Evolutionary conservation across 352 stramenopile genomes (phyloP).

Genomic region (Globisporangium emineosum): DNA sequence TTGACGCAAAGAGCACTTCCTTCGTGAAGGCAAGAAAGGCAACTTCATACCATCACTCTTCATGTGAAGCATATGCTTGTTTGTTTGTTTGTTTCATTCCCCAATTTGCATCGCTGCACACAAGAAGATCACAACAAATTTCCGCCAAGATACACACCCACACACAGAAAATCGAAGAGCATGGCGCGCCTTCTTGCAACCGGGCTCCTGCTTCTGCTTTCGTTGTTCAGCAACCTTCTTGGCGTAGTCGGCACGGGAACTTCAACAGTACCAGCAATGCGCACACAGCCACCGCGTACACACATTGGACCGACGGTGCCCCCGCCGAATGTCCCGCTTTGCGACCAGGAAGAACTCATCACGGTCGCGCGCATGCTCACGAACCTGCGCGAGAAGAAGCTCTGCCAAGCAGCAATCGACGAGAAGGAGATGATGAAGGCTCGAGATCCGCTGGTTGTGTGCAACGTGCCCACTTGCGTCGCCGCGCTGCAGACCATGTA

Average conservation of each 20-base stretch:
- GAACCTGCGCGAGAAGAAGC: slow-evolving; percentile 42
- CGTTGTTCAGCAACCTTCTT: not conserved
- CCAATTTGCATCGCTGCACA: not conserved
- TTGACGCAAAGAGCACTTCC: not conserved
- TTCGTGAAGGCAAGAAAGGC: not conserved
- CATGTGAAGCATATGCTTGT: too few species aligned
- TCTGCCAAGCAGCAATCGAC: slow-evolving; percentile 41
- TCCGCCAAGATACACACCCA: not conserved
- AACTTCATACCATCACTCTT: too few species aligned
- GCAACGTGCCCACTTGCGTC: slow-evolving; percentile 34
- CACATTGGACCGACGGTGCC: not conserved
- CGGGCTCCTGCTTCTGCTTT: not conserved
- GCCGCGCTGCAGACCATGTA: slow-evolving; percentile 55
- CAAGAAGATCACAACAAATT: not conserved
- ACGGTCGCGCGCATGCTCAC: slow-evolving; percentile 22
- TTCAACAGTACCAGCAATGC: not conserved
- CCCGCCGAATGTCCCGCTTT: slow-evolving; percentile 30
- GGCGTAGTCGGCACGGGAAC: not conserved
- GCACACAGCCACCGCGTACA: not conserved
- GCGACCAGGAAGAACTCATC: slow-evolving; percentile 39
- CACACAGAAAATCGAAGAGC: not conserved
- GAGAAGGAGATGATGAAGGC: slow-evolving; percentile 46
- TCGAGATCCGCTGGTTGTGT: slow-evolving; percentile 31
- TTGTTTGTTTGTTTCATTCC: not conserved
- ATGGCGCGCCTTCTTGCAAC: not conserved